Conservation (phyloP, 2,329 filamentous ascomycete species). For the Ascomycota sp. region DNA sequence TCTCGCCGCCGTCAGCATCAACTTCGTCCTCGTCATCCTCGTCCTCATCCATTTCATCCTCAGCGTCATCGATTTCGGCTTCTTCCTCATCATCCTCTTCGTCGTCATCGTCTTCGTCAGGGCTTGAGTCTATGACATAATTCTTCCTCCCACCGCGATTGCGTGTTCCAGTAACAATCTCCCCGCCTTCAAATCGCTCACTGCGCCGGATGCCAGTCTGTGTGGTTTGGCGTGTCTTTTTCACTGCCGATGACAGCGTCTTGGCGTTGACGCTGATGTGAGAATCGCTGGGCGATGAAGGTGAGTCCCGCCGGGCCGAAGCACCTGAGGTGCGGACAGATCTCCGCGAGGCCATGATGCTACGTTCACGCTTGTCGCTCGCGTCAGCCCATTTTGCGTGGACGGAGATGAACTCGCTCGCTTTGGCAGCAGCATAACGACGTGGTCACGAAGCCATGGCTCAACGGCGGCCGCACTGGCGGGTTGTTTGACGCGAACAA, state of each 20-base stretch:
- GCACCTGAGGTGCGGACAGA: conserved; percentile 24
- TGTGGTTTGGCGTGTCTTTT: conserved; percentile 30
- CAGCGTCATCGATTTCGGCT: conserved; percentile 19
- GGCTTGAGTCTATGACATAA: conserved; percentile 36
- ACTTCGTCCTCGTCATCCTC: conserved; percentile 21
- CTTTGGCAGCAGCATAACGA: conserved; percentile 21
- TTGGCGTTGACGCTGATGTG: conserved; percentile 27
- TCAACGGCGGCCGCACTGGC: conserved; percentile 2
- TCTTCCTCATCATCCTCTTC: conserved; percentile 15
- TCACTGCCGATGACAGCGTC: conserved; percentile 17
- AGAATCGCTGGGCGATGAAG: conserved; percentile 26
- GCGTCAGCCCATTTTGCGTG: conserved; percentile 21
- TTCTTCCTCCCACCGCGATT: conserved; percentile 36
- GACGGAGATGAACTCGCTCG: conserved; percentile 21
- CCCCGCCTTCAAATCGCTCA: conserved; percentile 21
- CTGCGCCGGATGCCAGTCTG: conserved; percentile 16
- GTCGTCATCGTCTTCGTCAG: conserved; percentile 22
- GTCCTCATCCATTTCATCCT: conserved; percentile 21
- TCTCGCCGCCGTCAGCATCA: conserved; percentile 20
- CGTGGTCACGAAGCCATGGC: conserved; percentile 28
- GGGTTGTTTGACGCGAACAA: not conserved
- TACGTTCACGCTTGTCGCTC: conserved; percentile 13
- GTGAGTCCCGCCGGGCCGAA: conserved; percentile 21
- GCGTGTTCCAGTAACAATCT: conserved; percentile 28
- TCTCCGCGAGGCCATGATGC: conserved; percentile 31